Evolutionary conservation across 306 rosid species (phyloP), one percentile per base, ranked within the genome.

Genomic region (Fragaria vesca): DNA sequence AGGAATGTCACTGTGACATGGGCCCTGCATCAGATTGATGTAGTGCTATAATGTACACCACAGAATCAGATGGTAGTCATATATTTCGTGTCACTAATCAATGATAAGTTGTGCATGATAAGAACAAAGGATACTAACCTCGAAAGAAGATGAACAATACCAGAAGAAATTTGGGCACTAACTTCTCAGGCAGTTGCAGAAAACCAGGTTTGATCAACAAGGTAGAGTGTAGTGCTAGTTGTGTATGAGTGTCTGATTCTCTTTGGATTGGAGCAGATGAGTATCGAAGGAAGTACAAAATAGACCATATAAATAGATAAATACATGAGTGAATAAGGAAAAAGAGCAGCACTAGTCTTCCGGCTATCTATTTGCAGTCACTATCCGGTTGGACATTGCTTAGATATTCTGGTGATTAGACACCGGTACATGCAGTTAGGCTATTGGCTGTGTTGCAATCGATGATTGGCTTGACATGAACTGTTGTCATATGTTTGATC

Each of bases 301-400:
- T 46, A 71, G 63, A 12, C 51, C 42, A 11, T 66, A 34, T 47
- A 30, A 36, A 50, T 30, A 76, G 68, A 45, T 15, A 9, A 15
- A 10, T 43, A 45, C 20, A 48, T 36, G 38, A 24, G 71, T 62
- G 71, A 66, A 76, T 80, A 77, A 58, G 71, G 32, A 30, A 2
- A 61, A 26, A 61, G 67, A 61, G 65, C 73, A 74, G 57, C 60
- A 73, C 66, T 47, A 74, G 78, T 55, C 34, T 79, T 54, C 46
- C 47, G 82, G 77, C 69, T 12, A 57, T 11, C 38, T 61, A 11
- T 12, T 82, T 83, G 78, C 54, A 51, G 70, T 45, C 78, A 42
- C 69, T 67, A 68, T 81, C 79, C 71, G 61, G 76, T 76, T 79
- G 13, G 26, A 20, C 63, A 57, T 21, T 11, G 30, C 32, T 57